Evolutionary conservation across 2,329 filamentous ascomycete genomes (phyloP).

Genomic region (Diplodia sapinea): DNA sequence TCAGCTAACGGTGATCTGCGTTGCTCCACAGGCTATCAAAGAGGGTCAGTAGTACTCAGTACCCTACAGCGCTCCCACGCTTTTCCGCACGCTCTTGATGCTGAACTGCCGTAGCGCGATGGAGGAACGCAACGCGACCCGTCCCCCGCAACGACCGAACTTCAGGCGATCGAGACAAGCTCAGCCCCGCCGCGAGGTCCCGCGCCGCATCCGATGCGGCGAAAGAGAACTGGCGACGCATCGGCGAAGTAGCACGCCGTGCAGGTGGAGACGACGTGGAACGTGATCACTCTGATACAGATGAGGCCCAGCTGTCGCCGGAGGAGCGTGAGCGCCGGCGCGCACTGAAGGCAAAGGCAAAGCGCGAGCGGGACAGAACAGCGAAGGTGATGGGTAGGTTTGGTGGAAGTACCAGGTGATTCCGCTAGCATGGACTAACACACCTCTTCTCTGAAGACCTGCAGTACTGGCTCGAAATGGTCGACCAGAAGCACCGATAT

Average conservation of each 20-base stretch:
- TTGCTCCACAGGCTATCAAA: constrained; percentile 53
- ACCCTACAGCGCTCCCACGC: constrained; percentile 18
- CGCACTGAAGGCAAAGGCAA: constrained; percentile 54
- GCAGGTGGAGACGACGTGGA: constrained; percentile 70
- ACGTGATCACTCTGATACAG: constrained; percentile 54
- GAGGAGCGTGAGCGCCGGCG: constrained; percentile 43
- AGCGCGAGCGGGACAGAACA: constrained; percentile 65
- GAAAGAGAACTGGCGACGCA: constrained; percentile 76
- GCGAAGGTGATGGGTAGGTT: constrained; percentile 56
- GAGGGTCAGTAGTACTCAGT: constrained; percentile 48
- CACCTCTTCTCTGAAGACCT: constrained; percentile 66
- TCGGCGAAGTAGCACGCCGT: constrained; percentile 70
- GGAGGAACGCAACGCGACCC: constrained; percentile 58
- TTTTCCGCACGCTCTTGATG: constrained; percentile 29
- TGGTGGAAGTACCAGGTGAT: neutral
- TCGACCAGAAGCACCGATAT: constrained; percentile 85
- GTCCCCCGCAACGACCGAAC: constrained; percentile 47
- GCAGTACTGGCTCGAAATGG: constrained; percentile 85
- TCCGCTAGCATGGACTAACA: constrained; percentile 46
- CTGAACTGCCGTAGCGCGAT: constrained; percentile 55
- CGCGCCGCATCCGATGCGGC: constrained; percentile 53
- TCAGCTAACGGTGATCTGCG: constrained; percentile 37
- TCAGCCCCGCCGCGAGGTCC: constrained; percentile 34
- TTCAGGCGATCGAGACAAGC: constrained; percentile 33
- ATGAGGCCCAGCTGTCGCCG: constrained; percentile 52